These are phyloP conservation scores for Neonectria magnoliae DNA, from an alignment of 2,329 filamentous ascomycete species.

Conservation along the genomic window DNA sequence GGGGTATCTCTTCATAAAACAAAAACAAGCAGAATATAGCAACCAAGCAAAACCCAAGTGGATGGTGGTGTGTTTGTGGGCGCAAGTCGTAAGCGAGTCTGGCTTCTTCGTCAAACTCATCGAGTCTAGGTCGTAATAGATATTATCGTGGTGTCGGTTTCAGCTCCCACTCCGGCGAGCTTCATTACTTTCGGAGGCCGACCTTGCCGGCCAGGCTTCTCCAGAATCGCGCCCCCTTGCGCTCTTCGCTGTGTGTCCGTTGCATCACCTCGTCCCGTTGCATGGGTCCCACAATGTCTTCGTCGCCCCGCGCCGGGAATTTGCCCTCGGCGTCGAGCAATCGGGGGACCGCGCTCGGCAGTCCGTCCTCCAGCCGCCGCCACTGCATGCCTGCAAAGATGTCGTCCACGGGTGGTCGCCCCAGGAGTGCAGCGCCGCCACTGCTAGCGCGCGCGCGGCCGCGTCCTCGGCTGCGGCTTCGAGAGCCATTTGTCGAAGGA, in stretches of 20 bases:
- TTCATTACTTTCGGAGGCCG: conserved; percentile 44
- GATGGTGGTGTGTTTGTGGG: conserved; percentile 21
- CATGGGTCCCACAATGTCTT: conserved; percentile 96
- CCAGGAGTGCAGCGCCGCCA: conserved; percentile 53
- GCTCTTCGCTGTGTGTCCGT: conserved; percentile 56
- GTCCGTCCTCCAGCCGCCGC: conserved; percentile 61
- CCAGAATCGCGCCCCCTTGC: conserved; percentile 58
- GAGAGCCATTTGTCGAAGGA: conserved; percentile 42
- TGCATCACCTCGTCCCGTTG: conserved; percentile 67
- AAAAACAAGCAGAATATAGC: conserved; percentile 25
- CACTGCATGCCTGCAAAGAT: conserved; percentile 55
- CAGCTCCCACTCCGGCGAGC: conserved; percentile 1
- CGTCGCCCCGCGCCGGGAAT: conserved; percentile 87
- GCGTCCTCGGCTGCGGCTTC: conserved; percentile 53
- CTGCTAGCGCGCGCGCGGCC: conserved; percentile 52
- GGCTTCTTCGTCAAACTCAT: conserved; percentile 35
- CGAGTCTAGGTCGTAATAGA: conserved; percentile 38
- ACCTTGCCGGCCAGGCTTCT: conserved; percentile 60
- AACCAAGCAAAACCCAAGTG: conserved; percentile 32
- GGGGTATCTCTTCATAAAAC: conserved; percentile 40
- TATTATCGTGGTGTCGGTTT: conserved; percentile 29
- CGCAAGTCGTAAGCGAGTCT: conserved; percentile 28
- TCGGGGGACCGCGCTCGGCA: conserved; percentile 73
- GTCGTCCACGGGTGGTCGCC: conserved; percentile 49
- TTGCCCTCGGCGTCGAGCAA: conserved; percentile 81